Conservation (phyloP, 2,329 filamentous ascomycete species). For the Sphaerulina vaccinii region DNA sequence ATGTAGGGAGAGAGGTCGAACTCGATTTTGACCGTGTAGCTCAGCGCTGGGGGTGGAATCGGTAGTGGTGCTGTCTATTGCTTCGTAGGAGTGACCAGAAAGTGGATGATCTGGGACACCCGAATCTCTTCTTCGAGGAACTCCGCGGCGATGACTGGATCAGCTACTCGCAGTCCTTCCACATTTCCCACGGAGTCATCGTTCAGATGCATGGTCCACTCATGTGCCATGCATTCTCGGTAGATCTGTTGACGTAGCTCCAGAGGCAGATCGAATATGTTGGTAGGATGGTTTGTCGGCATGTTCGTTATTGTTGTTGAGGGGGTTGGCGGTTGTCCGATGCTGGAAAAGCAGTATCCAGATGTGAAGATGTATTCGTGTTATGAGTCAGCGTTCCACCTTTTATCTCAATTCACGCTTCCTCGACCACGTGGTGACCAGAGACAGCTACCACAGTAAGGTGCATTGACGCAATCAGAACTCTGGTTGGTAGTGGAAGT, state of each 20-base stretch:
- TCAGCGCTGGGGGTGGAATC: too few relatives aligned
- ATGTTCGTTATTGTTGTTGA: too few relatives aligned
- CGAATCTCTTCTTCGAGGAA: neutral
- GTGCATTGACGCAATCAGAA: too few relatives aligned
- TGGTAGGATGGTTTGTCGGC: too few relatives aligned
- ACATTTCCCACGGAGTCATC: neutral
- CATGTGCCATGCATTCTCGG: neutral
- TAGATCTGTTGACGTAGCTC: neutral
- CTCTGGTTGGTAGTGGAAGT: too few relatives aligned
- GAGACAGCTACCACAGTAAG: too few relatives aligned
- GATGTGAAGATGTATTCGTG: too few relatives aligned
- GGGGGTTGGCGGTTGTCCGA: too few relatives aligned
- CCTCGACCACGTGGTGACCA: too few relatives aligned
- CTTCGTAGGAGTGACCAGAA: neutral
- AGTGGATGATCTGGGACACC: neutral
- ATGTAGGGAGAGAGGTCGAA: neutral
- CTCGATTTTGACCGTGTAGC: neutral
- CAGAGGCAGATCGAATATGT: neutral
- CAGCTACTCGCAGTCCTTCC: neutral
- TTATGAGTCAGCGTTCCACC: too few relatives aligned
- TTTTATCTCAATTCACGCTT: too few relatives aligned
- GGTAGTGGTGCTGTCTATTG: neutral
- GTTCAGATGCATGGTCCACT: neutral
- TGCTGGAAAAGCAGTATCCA: too few relatives aligned
- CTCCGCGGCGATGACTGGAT: neutral